phyloP scores from a whole-genome alignment of 2,329 filamentous ascomycete species.

The Dothidotthia symphoricarpi region DNA sequence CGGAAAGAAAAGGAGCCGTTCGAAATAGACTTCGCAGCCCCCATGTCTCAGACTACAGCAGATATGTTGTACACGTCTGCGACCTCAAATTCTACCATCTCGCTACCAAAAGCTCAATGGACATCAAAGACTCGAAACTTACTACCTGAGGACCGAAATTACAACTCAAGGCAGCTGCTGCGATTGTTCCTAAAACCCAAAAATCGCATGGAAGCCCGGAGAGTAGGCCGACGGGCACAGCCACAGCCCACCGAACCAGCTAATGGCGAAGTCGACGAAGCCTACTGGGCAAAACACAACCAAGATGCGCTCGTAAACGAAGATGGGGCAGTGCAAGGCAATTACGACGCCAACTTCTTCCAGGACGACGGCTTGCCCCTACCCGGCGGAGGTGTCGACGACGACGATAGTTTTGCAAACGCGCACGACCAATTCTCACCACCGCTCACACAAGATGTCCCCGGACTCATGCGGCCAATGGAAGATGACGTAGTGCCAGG shows the following conservation, averaged over 20 bases:
- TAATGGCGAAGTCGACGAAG: conserved; percentile 85
- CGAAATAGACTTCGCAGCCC: conserved; percentile 82
- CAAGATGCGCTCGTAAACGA: conserved; percentile 46
- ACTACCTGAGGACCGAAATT: conserved; percentile 95
- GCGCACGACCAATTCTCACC: conserved; percentile 77
- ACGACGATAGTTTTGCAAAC: conserved; percentile 72
- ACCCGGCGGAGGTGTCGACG: conserved; percentile 61
- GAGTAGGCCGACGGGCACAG: conserved; percentile 39
- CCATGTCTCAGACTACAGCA: conserved; percentile 67
- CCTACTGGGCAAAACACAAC: conserved; percentile 75
- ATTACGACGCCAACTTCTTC: conserved; percentile 98
- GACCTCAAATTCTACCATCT: conserved; percentile 75
- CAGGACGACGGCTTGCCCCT: conserved; percentile 78
- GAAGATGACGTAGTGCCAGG: conserved; percentile 53
- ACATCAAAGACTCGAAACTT: conserved; percentile 90
- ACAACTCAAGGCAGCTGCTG: conserved; percentile 88
- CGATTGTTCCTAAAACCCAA: conserved; percentile 94
- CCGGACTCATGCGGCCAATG: conserved; percentile 27
- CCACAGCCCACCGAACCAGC: conserved; percentile 50
- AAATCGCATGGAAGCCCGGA: conserved; percentile 72
- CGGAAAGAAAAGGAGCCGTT: conserved; percentile 97
- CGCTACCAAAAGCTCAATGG: conserved; percentile 90
- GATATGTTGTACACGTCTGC: conserved; percentile 81
- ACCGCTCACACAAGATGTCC: conserved; percentile 54
- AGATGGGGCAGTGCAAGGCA: conserved; percentile 63